Evolutionary conservation across 2,329 filamentous ascomycete genomes (phyloP).

Genomic region (Aspergillus persii): DNA sequence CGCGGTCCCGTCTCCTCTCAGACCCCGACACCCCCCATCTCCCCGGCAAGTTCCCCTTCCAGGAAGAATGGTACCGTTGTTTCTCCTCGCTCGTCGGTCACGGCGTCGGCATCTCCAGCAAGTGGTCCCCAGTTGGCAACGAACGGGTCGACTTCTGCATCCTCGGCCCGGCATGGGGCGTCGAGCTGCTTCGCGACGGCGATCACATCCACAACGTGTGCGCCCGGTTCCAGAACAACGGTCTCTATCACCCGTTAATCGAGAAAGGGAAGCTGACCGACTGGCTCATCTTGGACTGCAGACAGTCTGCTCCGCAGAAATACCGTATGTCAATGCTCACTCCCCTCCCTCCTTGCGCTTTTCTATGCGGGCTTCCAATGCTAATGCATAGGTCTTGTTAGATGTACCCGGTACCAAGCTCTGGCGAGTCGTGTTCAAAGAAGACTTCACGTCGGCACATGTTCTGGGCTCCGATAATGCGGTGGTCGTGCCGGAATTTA

Average conservation of each 20-base stretch:
- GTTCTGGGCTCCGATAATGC: conserved; percentile 4
- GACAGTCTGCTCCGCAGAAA: conserved; percentile 6
- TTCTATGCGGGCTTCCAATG: background rate
- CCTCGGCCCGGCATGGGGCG: conserved; percentile 12
- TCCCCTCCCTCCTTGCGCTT: background rate
- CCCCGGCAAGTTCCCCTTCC: background rate
- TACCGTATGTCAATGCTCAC: background rate
- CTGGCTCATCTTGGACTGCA: conserved; percentile 20
- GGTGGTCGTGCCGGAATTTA: background rate
- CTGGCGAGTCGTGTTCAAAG: conserved; percentile 11
- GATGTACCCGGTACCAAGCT: conserved; percentile 10
- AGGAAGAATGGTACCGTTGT: conserved; percentile 15
- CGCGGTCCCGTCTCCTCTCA: conserved; percentile 5
- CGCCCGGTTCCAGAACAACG: conserved; percentile 9
- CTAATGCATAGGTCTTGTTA: background rate
- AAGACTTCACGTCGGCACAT: conserved; percentile 8
- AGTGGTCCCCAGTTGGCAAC: conserved; percentile 10
- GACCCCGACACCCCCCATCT: conserved; percentile 1
- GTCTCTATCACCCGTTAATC: conserved; percentile 14
- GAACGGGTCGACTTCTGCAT: conserved; percentile 17
- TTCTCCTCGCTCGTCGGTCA: conserved; percentile 5
- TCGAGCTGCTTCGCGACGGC: conserved; percentile 19
- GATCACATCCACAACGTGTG: conserved; percentile 14
- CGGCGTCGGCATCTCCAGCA: conserved; percentile 3
- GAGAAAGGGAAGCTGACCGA: conserved; percentile 11